These are phyloP conservation scores for Hypomyces perniciosus DNA, from an alignment of 2,329 filamentous ascomycete genomes.

Conservation along the genomic window DNA sequence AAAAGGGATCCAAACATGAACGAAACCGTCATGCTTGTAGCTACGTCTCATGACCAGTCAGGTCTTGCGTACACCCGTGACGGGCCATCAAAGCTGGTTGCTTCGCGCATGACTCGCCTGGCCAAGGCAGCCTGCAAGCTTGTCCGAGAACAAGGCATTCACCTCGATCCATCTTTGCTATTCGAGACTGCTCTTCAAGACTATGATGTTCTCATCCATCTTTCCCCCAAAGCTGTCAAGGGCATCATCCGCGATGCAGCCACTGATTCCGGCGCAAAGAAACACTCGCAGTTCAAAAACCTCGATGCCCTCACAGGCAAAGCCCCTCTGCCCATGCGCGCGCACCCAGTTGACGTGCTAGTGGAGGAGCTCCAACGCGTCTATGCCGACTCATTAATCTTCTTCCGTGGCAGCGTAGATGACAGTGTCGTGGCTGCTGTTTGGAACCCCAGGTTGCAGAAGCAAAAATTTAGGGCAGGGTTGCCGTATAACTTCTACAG, in stretches of 20 bases:
- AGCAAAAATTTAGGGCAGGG: conserved; percentile 63
- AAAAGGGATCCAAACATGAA: conserved; percentile 87
- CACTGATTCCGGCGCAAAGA: conserved; percentile 29
- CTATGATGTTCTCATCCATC: conserved; percentile 79
- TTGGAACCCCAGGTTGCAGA: conserved; percentile 50
- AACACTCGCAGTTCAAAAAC: conserved; percentile 70
- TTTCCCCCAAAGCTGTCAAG: conserved; percentile 52
- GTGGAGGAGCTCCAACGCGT: conserved; percentile 59
- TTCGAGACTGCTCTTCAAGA: conserved; percentile 70
- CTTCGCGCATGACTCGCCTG: conserved; percentile 73
- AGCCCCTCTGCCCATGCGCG: conserved; percentile 43
- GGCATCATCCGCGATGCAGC: conserved; percentile 33
- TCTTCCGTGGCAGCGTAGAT: conserved; percentile 66
- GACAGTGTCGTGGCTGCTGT: conserved; percentile 50
- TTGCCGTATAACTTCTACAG: conserved; percentile 54
- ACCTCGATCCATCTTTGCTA: conserved; percentile 47
- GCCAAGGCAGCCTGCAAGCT: conserved; percentile 68
- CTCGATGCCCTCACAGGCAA: conserved; percentile 54
- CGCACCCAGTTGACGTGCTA: conserved; percentile 57
- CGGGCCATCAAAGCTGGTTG: conserved; percentile 72
- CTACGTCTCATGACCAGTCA: conserved; percentile 69
- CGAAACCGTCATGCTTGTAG: conserved; percentile 71
- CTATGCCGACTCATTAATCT: conserved; percentile 66
- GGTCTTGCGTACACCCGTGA: conserved; percentile 74
- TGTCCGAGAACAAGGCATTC: conserved; percentile 46